phyloP scores from a whole-genome alignment of 2,329 filamentous ascomycete genomes.

The Plenodomus lindquistii region DNA sequence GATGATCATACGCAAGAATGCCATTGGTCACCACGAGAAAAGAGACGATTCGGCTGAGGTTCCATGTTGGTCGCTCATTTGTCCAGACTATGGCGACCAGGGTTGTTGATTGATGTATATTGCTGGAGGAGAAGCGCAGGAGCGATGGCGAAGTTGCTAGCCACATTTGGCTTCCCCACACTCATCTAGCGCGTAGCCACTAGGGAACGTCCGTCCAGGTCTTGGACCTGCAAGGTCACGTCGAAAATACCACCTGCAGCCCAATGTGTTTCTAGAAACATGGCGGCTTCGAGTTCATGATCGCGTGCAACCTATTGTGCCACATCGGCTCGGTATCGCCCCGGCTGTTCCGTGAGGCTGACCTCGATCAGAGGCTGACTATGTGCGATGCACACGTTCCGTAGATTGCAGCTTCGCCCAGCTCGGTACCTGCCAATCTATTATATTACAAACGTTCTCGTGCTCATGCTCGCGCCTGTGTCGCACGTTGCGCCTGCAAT shows the following conservation, averaged over 20 bases:
- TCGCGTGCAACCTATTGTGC: slow-evolving; percentile 7
- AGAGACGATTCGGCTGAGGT: slow-evolving; percentile 25
- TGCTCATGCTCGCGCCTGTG: slow-evolving; percentile 12
- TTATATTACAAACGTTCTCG: slow-evolving; percentile 32
- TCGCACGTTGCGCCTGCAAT: slow-evolving; percentile 23
- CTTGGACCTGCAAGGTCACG: slow-evolving; percentile 20
- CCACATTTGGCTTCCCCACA: slow-evolving; percentile 24
- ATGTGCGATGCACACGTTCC: slow-evolving; percentile 22
- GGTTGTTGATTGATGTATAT: slow-evolving; percentile 44
- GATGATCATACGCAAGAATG: slow-evolving; percentile 28
- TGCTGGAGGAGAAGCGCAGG: slow-evolving; percentile 39
- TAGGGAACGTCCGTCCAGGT: slow-evolving; percentile 7
- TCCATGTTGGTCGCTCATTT: slow-evolving; percentile 35
- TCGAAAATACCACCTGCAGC: slow-evolving; percentile 24
- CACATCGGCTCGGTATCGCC: neutral
- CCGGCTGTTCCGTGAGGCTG: slow-evolving; percentile 18
- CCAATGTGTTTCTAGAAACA: slow-evolving; percentile 25
- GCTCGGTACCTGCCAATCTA: slow-evolving; percentile 33
- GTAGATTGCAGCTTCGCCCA: slow-evolving; percentile 28
- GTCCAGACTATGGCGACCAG: slow-evolving; percentile 25
- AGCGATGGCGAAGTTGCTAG: slow-evolving; percentile 17
- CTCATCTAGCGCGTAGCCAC: slow-evolving; percentile 10
- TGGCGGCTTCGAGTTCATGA: slow-evolving; percentile 4
- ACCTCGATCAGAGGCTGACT: slow-evolving; percentile 20
- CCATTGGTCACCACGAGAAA: slow-evolving; percentile 29